phyloP scores from a whole-genome alignment of 495 filamentous ascomycete species.

The Hypoxylon crocopeplum region DNA sequence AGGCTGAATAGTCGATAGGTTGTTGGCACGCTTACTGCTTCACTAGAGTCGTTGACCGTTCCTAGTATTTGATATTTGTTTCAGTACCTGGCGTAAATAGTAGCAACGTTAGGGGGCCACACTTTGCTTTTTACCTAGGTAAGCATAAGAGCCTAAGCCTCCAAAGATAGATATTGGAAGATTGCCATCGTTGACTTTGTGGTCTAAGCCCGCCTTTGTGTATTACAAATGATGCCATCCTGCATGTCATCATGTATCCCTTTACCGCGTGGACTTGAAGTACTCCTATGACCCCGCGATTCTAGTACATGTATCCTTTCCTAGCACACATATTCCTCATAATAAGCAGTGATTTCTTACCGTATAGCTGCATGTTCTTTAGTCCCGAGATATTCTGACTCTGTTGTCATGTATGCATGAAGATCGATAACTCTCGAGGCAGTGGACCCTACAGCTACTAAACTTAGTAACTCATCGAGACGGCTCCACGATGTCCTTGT shows the following conservation, averaged over 20 bases:
- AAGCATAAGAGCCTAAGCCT: neutral
- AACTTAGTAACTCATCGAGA: conserved; percentile 22
- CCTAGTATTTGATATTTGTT: conserved; percentile 1
- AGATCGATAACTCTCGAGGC: neutral
- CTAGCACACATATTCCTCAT: no score
- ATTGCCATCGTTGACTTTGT: neutral
- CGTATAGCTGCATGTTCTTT: no score
- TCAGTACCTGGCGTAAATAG: no score
- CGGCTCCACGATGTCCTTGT: neutral
- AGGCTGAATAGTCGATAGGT: neutral
- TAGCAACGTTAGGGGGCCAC: no score
- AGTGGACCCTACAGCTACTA: conserved; percentile 27
- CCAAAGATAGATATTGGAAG: neutral
- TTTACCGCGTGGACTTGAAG: no score
- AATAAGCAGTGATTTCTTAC: no score
- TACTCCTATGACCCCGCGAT: no score
- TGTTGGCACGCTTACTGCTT: conserved; percentile 18
- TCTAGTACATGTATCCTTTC: no score
- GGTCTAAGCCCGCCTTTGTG: no score
- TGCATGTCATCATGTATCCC: conserved; percentile 6
- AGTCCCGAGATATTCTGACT: no score
- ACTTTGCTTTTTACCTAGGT: neutral
- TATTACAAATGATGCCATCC: neutral
- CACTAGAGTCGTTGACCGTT: neutral
- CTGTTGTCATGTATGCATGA: no score